Base-by-base conservation (phyloP, 768 basidiomycete species). In the Aureoboletus auriporus region DNA sequence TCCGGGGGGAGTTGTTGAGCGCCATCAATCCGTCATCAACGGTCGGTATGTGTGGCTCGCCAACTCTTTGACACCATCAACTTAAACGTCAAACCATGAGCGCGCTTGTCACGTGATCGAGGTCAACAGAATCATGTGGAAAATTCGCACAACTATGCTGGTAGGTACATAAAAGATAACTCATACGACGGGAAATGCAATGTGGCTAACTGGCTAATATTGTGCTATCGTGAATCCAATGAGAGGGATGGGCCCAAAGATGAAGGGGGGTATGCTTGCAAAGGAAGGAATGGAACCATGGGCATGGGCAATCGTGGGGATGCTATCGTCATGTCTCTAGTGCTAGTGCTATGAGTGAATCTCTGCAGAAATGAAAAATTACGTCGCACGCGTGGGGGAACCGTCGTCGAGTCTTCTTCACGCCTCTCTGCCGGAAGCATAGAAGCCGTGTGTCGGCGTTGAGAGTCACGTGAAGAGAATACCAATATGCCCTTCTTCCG, bases 1-100 rank as follows among this genome's bases (percentile, higher is more conserved):
- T 90, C 49, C 88, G 75, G 37, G 88, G 88, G 31, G 87, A 86
- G 23, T 74, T 71, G 60, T 71, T 83, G 44, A 86, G 69, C 41
- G 83, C 79, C 86, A 88, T 88, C 41, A 8, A 36, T 39, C 47
- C 46, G 33, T 52, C 64, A 59, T 64, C 42, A 46, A 61, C 46
- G 20, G 40, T 31, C n/a, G 16, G 39, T 51, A 28, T 14, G 14
- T 33, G 48, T 49, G 37, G 44, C 46, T 44, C 40, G 38, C 46
- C 12, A 29, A 42, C 37, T 38, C 37, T 38, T 37, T 9, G 37
- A 17, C 17, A 9, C 14, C 13, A 27, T 47, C 43, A 43, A 17
- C 12, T 35, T 13, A 48, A 52, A 1, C 10, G 28, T 29, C 20
- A 23, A 23, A 23, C 20, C 20, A 23, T 23, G 20, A 23, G 47